Evolutionary conservation across 1,284 basidiomycete genomes (phyloP), one percentile per base, ranked within the genome.

Genomic region (Chiua sp.): DNA sequence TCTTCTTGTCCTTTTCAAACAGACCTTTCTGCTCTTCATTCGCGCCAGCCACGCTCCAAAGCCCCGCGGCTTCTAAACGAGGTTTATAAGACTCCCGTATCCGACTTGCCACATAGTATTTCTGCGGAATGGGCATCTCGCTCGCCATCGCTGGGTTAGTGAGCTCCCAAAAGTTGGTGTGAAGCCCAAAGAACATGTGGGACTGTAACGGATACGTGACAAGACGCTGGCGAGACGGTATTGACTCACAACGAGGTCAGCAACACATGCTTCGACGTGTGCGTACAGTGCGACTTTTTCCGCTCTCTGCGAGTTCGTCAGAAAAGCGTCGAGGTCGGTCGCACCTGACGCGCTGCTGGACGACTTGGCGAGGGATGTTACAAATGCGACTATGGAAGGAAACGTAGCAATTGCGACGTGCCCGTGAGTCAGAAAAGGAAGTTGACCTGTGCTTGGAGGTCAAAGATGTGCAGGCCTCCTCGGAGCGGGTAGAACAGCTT

Each of bases 61-160:
- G 72, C 15, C 85, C 88, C 26, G 80, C 80, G 6, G 81, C 80
- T 68, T 89, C 83, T 26, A 93, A 75, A 12, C 89, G 82, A 7
- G 82, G 77, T 60, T 75, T 79, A 63, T 87, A 82, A 12, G 79
- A 72, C 32, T 82, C 77, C 32, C 90, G 82, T 49, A 93, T 80
- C 20, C 90, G 82, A 10, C 72, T 69, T 0, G 91, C 87, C 3
- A 91, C 82, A 66, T 88, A 93, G 69, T 91, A 92, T 8, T 84
- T 81, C 64, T 90, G 88, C 2, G 90, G 91, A 4, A 88, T 60
- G 18, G 86, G 80, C 57, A 91, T 83, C 63, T 86, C 73, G 16
- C 82, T 79, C 1, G 80, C 83, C 33, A 92, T 75, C 0, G 80
- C 73, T 4, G 81, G 82, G 52, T 80, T 80, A 3, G 82, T 88